phyloP scores from a whole-genome alignment of 2,329 filamentous ascomycete species.

The Lanzia echinophila region DNA sequence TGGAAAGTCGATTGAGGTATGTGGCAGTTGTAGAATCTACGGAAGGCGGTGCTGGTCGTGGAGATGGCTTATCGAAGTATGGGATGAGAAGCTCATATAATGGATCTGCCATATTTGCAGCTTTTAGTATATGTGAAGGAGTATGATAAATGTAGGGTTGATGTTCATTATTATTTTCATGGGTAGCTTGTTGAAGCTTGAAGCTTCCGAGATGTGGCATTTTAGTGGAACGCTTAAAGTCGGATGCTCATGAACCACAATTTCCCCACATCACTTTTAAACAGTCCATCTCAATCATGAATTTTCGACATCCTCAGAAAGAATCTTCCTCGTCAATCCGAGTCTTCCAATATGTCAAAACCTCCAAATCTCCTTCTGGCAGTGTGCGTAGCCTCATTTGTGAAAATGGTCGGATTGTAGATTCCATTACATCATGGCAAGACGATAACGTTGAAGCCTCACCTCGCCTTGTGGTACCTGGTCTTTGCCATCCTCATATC shows the following conservation, averaged over 20 bases:
- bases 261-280: background rate
- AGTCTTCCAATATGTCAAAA: conserved; percentile 23
- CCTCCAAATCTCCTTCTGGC: conserved; percentile 25
- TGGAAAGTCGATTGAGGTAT: conserved; percentile 73
- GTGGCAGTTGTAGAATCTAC: conserved; percentile 49
- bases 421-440: background rate
- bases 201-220: background rate
- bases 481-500: conserved; percentile 65
- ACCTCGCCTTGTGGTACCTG: conserved; percentile 40
- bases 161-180: background rate
- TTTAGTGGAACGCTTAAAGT: background rate
- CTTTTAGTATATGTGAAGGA: too few relatives aligned
- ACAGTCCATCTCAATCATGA: background rate
- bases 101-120: conserved; percentile 55
- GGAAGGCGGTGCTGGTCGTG: conserved; percentile 34
- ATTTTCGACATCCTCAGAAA: background rate
- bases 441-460: background rate
- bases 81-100: conserved; percentile 67
- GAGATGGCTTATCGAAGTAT: conserved; percentile 45
- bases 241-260: background rate
- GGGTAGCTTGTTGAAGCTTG: background rate
- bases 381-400: conserved; percentile 32
- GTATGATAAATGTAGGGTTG: too few relatives aligned
- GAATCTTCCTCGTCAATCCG: background rate
- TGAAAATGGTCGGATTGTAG: conserved; percentile 23